A percentile compares a stretch with the other conserved stretches of the same genome.
Conservation (phyloP, 768 basidiomycete species). For the Austroboletus festivus region DNA sequence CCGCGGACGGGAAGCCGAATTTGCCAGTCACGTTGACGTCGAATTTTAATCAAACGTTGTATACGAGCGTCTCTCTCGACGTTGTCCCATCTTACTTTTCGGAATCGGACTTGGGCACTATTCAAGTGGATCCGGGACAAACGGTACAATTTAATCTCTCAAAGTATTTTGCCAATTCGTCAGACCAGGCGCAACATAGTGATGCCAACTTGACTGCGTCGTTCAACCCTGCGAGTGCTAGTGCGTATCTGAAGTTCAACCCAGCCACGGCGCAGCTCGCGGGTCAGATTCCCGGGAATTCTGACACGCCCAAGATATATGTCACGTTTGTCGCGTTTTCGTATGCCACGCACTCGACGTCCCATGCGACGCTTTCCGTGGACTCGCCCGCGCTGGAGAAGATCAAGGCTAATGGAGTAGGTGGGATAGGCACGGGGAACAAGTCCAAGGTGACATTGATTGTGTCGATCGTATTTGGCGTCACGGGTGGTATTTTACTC, state of each 20-base stretch:
- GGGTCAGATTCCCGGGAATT: slow-evolving; percentile 54
- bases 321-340: slow-evolving; percentile 71
- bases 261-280: slow-evolving; percentile 40
- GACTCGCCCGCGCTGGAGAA: slow-evolving; percentile 39
- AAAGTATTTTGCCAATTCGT: slow-evolving; percentile 52
- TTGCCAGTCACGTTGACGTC: slow-evolving; percentile 65
- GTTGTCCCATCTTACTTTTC: slow-evolving; percentile 75
- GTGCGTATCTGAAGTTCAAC: slow-evolving; percentile 55
- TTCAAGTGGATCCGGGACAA: slow-evolving; percentile 51
- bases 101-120: slow-evolving; percentile 50
- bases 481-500: slow-evolving; percentile 55
- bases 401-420: slow-evolving; percentile 32
- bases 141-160: slow-evolving; percentile 51
- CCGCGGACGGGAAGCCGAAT: slow-evolving; percentile 31
- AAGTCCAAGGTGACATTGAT: slow-evolving; percentile 54
- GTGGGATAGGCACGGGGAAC: slow-evolving; percentile 41
- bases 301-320: slow-evolving; percentile 39
- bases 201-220: slow-evolving; percentile 54
- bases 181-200: slow-evolving; percentile 28
- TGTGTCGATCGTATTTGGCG: slow-evolving; percentile 58
- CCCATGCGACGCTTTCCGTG: slow-evolving; percentile 58
- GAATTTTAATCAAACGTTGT: slow-evolving; percentile 63
- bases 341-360: slow-evolving; percentile 62
- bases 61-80: slow-evolving; percentile 61
- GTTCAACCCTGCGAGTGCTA: slow-evolving; percentile 49